Base-by-base conservation (phyloP, 129 eudicot genomes). In the Ambrosia trifida region DNA sequence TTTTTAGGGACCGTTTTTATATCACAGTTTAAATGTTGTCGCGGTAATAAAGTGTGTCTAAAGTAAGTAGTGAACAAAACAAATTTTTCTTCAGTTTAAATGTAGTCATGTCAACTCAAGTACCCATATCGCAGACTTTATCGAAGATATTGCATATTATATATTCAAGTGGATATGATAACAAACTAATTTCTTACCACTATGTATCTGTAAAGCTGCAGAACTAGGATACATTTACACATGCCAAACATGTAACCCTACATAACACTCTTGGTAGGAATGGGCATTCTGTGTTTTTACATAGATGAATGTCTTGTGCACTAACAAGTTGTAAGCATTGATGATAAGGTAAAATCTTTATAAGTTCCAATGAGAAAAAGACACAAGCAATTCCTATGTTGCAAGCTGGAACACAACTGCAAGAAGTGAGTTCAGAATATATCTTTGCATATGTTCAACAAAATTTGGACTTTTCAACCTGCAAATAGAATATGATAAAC, bases 401-500 rank as follows among this genome's bases (percentile, higher is more conserved):
- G 66, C 81, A 78, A 70, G 51, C 80, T 78, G 81, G 77, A 70
- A 78, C 68, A 63, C 77, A 64, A 78, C 67, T 52, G 67, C 51
- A 70, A 78, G 33, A 63, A 50, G 7, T 77, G 66, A 60, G 36
- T 53, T 63, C 64, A 52, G 56, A 69, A 54, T 24, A 24, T 24
- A 24, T 64, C 59, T 51, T 59, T 49, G 74, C 54, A 31, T 76
- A 76, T 76, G 60, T 68, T 76, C 5, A 76, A 67, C 31, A 58
- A 46, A 61, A 68, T 68, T 44, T 68, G 56, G 70, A 68, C 7
- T 47, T 68, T 77, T 24, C 43, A 56, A 77, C 50, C 18, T 68
- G 72, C 81, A 78, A 71, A 78, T 53, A 78, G 81, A 78, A 78
- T 78, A 66, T 52, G 31, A 62, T 69, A 32, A 81, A 56, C 82